These are phyloP conservation scores for Termitomyces sp. DNA, from an alignment of 768 basidiomycete species.

Conservation along the genomic window DNA sequence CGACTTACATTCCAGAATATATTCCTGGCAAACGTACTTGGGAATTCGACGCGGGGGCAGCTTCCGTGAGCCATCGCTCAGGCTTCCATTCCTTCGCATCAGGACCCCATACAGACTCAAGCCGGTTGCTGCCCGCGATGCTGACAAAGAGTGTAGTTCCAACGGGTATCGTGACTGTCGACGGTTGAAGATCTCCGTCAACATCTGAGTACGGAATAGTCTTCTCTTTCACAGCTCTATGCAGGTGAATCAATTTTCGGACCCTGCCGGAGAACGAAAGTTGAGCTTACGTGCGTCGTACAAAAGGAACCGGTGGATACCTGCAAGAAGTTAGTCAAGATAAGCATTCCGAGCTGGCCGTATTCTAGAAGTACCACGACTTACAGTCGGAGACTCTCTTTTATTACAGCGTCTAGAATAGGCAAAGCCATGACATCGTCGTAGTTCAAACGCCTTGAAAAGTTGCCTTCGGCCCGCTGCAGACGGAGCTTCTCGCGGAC, in stretches of 20 bases:
- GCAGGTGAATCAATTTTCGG: neutral
- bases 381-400: slow-evolving; percentile 40
- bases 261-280: neutral
- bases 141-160: slow-evolving; percentile 45
- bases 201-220: slow-evolving; percentile 31
- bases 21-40: slow-evolving; percentile 38
- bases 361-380: slow-evolving; percentile 6
- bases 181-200: slow-evolving; percentile 18
- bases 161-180: slow-evolving; percentile 34
- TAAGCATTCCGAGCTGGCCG: neutral
- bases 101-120: slow-evolving; percentile 45
- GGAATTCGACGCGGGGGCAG: slow-evolving; percentile 4
- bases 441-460: slow-evolving; percentile 20
- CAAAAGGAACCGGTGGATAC: slow-evolving; percentile 42
- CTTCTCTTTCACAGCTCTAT: slow-evolving; percentile 37
- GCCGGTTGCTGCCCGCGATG: slow-evolving; percentile 40
- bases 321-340: slow-evolving; percentile 15
- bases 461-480: slow-evolving; percentile 12
- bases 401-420: slow-evolving; percentile 39
- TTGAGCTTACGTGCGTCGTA: slow-evolving; percentile 33
- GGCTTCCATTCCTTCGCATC: slow-evolving; percentile 48
- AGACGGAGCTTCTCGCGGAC: slow-evolving; percentile 19
- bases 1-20: slow-evolving; percentile 43
- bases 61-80: slow-evolving; percentile 38
- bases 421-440: slow-evolving; percentile 32